Evolutionary conservation across 352 stramenopile genomes (phyloP), one percentile per base, ranked within the genome.

Genomic region (Globisporangium sylvaticum): DNA sequence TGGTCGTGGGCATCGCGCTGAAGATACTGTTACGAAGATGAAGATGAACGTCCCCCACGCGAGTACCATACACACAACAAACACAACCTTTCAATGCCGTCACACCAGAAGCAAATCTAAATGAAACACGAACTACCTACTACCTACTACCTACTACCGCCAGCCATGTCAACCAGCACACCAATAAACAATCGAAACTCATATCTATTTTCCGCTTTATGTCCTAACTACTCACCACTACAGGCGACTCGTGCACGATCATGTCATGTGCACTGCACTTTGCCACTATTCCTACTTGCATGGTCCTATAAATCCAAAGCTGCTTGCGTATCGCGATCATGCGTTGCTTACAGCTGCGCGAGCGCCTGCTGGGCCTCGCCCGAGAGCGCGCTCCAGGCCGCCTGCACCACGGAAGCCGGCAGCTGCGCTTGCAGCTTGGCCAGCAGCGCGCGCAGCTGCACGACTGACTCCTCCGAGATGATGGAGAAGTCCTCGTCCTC

Each of bases 21-120:
- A 89, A 88, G 70, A 68, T 93, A 67, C 72, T 93, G 64, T 69
- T 93, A 54, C 88, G 88, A 65, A 75, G 80, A 77, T 92, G 79
- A 90, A 62, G n/a, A 9, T 32, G 29, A 32, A 48, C 12, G 12
- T 42, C 12, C 12, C 24, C 8, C 24, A 34, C 20, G 42, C 42
- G 6, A 50, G 42, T 50, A 39, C 54, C 29, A 52, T 32, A 34
- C n/a, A 48, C 27, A 22, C 48, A 18, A 22, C 27, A 48, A 46
- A 8, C 22, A 42, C 20, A 48, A 22, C 18, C 39, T 31, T 52
- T 27, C 48, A 24, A 6, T 64, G 54, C 14, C 54, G 54, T 27
- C 18, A 32, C 54, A 48, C 18, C 39, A 48, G 31, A 15, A 39
- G 20, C 54, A 24, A 15, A 24, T 24, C 25, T 25, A 14, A 20